Evolutionary conservation across 1,284 basidiomycete species (phyloP).

Genomic region (Ganoderma lucidum): DNA sequence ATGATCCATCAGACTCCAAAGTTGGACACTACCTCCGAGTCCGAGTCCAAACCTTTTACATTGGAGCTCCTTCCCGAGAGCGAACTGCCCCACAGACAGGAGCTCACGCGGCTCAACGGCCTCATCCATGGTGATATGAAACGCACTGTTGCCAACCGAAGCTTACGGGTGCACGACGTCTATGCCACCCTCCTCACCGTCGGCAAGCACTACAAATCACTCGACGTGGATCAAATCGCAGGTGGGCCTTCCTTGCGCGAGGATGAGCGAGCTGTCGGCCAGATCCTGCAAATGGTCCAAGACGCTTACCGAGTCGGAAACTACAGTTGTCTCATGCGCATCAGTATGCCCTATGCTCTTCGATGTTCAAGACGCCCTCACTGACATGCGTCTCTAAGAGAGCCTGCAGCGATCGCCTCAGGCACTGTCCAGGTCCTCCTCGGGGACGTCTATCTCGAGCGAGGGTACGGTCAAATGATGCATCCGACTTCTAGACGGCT

Average conservation of each 20-base stretch:
- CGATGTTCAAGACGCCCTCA: background rate
- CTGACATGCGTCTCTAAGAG: background rate
- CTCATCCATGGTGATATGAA: background rate
- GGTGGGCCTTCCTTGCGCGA: background rate
- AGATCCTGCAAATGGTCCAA: background rate
- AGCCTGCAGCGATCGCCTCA: background rate
- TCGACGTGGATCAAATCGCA: background rate
- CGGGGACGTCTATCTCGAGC: background rate
- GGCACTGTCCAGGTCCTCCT: background rate
- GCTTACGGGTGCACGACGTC: background rate
- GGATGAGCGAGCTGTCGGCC: background rate
- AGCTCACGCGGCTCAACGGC: background rate
- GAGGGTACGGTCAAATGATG: background rate
- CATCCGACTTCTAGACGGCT: background rate
- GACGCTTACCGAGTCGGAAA: background rate
- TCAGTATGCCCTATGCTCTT: background rate
- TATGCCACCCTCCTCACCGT: background rate
- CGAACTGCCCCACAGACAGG: background rate
- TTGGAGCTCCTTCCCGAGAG: background rate
- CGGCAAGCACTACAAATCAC: background rate
- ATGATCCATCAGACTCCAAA: too few species aligned
- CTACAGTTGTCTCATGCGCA: conserved; percentile 1
- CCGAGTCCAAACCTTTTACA: background rate
- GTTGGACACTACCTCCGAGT: background rate
- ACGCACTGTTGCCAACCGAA: background rate